These are phyloP conservation scores for Aureobasidium sp. DNA, from an alignment of 2,329 filamentous ascomycete genomes.

Conservation along the genomic window DNA sequence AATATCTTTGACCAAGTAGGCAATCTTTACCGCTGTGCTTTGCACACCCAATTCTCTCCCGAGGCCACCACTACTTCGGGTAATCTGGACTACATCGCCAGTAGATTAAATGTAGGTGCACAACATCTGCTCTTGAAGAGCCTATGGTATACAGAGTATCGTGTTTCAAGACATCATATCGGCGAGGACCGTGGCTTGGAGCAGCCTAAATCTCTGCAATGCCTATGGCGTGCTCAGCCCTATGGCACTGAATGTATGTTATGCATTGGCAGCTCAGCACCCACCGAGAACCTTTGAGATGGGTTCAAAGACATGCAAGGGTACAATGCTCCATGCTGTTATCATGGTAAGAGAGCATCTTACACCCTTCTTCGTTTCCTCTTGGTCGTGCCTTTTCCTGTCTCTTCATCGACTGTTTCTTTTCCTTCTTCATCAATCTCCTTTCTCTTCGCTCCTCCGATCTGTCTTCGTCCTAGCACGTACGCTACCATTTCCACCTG, in stretches of 20 bases:
- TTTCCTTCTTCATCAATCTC: not conserved
- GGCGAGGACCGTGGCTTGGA: not conserved
- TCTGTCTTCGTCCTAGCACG: constrained; percentile 49
- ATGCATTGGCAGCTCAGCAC: not conserved
- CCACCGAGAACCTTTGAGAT: not conserved
- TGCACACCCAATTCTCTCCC: not conserved
- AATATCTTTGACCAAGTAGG: constrained; percentile 7
- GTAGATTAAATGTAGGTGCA: not conserved
- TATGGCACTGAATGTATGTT: not conserved
- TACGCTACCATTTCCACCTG: constrained; percentile 67
- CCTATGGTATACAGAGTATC: not conserved
- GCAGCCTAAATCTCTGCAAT: not conserved
- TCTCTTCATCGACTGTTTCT: not conserved
- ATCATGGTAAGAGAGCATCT: not conserved
- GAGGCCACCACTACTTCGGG: not conserved
- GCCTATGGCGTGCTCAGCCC: constrained; percentile 10
- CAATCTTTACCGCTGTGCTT: not conserved
- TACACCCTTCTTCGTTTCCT: not conserved
- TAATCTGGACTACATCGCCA: not conserved
- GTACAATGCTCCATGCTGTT: not conserved
- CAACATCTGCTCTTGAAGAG: not conserved
- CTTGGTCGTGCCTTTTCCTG: not conserved
- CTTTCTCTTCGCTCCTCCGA: not conserved
- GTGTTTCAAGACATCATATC: not conserved
- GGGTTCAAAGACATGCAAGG: not conserved